Evolutionary conservation across 306 rosid species (phyloP).

Genomic region (Alnus rubra): DNA sequence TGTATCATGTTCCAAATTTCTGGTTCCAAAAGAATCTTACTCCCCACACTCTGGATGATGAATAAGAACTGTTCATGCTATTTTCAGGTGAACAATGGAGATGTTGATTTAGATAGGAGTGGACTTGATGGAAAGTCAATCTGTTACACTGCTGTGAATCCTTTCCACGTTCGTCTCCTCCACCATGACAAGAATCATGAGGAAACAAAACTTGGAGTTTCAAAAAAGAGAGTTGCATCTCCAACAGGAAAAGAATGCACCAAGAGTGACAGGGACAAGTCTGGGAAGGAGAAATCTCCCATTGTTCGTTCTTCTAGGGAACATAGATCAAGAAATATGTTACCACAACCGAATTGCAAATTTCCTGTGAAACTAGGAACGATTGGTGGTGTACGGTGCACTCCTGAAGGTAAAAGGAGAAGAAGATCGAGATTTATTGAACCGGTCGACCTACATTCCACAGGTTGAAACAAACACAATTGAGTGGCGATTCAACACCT

Average conservation of each 20-base stretch:
- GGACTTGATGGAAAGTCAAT: slow-evolving; percentile 44
- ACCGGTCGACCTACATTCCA: slow-evolving; percentile 57
- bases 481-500: slow-evolving; percentile 1
- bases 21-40: background rate
- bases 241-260: slow-evolving; percentile 40
- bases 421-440: slow-evolving; percentile 53
- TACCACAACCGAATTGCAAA: slow-evolving; percentile 50
- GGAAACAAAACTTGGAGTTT: slow-evolving; percentile 25
- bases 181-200: slow-evolving; percentile 39
- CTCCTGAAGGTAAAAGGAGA: slow-evolving; percentile 78
- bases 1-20: background rate
- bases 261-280: slow-evolving; percentile 35
- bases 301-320: slow-evolving; percentile 26
- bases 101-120: slow-evolving; percentile 60
- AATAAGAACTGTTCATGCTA: background rate
- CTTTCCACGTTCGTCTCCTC: slow-evolving; percentile 70
- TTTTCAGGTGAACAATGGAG: slow-evolving; percentile 87
- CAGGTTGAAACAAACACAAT: slow-evolving; percentile 32
- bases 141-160: slow-evolving; percentile 58
- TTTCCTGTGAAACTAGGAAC: slow-evolving; percentile 55
- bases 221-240: slow-evolving; percentile 63
- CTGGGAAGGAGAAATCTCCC: slow-evolving; percentile 36
- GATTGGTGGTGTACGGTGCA: slow-evolving; percentile 43
- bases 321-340: slow-evolving; percentile 26
- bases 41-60: slow-evolving; percentile 4